Evolutionary conservation across 345 rosid species (phyloP), one percentile per base, ranked within the genome.

Genomic region (Salix purpurea): DNA sequence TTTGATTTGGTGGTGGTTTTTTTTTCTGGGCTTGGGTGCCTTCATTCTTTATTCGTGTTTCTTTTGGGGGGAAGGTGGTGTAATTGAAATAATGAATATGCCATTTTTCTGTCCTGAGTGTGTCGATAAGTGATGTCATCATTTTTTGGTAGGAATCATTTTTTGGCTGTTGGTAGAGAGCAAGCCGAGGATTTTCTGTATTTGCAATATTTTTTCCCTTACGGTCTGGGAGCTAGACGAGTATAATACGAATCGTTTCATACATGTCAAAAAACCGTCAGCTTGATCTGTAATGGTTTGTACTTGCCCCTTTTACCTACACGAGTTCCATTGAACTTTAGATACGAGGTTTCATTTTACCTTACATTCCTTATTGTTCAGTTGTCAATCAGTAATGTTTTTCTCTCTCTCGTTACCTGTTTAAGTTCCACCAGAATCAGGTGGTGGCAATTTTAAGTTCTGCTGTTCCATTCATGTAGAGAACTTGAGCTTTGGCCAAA

Each of bases 61-160:
- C 52, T 70, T 70, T 60, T 78, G 74, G 72, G 74, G 80, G 75
- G 52, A 60, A 75, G 77, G 68, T 77, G 76, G 46, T 70, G 39
- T 77, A 73, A 71, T 74, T 77, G 77, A 64, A 80, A 82, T 79
- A 83, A 84, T 70, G 76, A 80, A 79, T 78, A 82, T 70, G 76
- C 34, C 66, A 69, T 69, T 81, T 79, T 75, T 69, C 18, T 15
- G 30, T 42, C 14, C 34, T 72, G 44, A 71, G 73, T 58, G 82
- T 85, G 86, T 82, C 75, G 83, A 80, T 80, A 81, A 10, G 87
- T 84, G 74, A 72, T 86, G 88, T 82, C 84, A 79, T 84, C 77
- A 83, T 82, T 77, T 83, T 82, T 73, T 65, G 58, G 70, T 73
- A 80, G 80, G 77, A 68, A 75, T 68, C 76, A 66, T 79, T 80